phyloP scores from a whole-genome alignment of 208 protist species.

The Trypanosomatidae sp. region DNA sequence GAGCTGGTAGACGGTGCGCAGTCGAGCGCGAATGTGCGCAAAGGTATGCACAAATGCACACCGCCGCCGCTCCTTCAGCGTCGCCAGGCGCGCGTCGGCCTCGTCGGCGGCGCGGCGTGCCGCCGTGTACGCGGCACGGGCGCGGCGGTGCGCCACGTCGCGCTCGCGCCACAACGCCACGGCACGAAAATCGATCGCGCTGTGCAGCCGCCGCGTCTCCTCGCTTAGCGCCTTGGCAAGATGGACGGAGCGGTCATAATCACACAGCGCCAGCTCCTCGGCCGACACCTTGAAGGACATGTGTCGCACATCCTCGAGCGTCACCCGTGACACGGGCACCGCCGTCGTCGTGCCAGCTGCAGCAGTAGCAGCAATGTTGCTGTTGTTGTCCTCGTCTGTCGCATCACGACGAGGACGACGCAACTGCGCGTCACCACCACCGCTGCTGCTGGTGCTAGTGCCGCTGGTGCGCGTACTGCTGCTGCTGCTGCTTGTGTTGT shows the following conservation, averaged over 20 bases:
- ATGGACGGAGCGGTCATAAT: constrained; percentile 76
- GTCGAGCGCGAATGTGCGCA: constrained; percentile 91
- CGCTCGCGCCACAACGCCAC: constrained; percentile 92
- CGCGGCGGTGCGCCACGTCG: constrained; percentile 59
- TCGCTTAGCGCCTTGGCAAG: constrained; percentile 80
- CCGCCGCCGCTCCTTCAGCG: constrained; percentile 78
- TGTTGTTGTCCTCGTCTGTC: neutral
- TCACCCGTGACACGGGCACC: constrained; percentile 1
- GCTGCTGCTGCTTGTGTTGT: neutral
- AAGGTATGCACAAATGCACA: constrained; percentile 98
- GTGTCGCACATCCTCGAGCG: constrained; percentile 13
- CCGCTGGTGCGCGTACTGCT: neutral
- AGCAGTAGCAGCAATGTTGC: neutral
- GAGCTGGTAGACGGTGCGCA: constrained; percentile 99
- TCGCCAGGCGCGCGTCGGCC: constrained; percentile 31
- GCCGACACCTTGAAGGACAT: constrained; percentile 51
- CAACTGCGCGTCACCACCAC: neutral
- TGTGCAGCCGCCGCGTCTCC: constrained; percentile 71
- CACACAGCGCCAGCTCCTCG: constrained; percentile 64
- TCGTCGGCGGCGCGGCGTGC: constrained; percentile 57
- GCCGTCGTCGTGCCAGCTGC: constrained; percentile 1
- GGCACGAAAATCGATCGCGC: constrained; percentile 91
- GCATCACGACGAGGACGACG: neutral
- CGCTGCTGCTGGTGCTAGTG: neutral
- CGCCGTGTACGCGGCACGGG: constrained; percentile 36